phyloP scores from a whole-genome alignment of 1,139 yeast species.

The Geotrichum siamense region DNA sequence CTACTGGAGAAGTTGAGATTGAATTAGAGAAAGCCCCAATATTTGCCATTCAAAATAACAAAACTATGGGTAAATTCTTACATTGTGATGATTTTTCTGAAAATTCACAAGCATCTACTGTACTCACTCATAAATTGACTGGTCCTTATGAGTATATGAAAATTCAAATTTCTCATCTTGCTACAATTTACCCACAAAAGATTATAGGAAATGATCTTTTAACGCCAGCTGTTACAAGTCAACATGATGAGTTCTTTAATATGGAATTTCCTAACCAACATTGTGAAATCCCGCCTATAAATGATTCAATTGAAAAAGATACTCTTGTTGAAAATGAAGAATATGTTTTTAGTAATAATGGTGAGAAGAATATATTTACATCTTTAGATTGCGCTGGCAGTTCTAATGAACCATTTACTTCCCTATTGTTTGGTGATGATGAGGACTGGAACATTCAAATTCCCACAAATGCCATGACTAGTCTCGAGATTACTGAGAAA shows the following conservation, averaged over 20 bases:
- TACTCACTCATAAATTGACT: slow-evolving; percentile 24
- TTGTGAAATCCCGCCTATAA: too few species aligned
- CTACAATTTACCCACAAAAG: slow-evolving; percentile 23
- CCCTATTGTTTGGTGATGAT: slow-evolving; percentile 1
- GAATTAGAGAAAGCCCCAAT: slow-evolving; percentile 23
- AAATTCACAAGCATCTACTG: slow-evolving; percentile 25
- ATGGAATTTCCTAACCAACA: too few species aligned
- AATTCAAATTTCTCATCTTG: slow-evolving; percentile 21
- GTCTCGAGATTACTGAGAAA: neutral
- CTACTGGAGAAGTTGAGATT: slow-evolving; percentile 25
- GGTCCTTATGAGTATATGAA: slow-evolving; percentile 25
- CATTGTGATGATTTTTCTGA: slow-evolving; percentile 31
- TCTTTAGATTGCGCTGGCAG: neutral
- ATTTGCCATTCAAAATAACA: slow-evolving; percentile 24
- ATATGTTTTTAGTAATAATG: neutral
- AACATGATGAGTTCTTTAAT: neutral
- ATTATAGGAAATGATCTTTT: neutral
- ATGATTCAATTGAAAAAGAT: neutral
- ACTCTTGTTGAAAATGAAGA: neutral
- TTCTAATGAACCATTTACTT: neutral
- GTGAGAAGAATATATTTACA: neutral
- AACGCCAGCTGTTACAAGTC: neutral
- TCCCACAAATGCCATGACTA: neutral
- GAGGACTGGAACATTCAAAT: neutral
- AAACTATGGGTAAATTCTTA: slow-evolving; percentile 23